Conservation (phyloP, 164 flowering plant genomes). For the Piper longum region DNA sequence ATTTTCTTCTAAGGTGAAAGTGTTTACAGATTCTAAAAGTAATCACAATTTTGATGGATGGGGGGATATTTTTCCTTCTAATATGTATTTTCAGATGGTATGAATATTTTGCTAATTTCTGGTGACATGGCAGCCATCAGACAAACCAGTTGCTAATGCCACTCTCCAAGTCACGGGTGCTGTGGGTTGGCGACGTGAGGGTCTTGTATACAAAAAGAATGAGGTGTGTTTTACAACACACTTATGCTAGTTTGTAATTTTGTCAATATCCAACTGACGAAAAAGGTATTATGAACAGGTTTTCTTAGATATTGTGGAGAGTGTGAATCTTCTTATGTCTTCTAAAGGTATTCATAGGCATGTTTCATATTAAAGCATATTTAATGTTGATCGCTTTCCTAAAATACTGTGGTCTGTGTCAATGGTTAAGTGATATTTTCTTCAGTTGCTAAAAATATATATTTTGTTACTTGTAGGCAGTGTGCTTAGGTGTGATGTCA, state of each 20-base stretch:
- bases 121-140: constrained; percentile 41
- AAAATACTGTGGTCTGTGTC: neutral
- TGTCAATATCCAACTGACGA: neutral
- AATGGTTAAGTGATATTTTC: neutral
- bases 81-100: neutral
- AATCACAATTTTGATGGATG: too few relatives aligned
- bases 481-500: constrained; percentile 94
- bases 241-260: neutral
- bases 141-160: constrained; percentile 95
- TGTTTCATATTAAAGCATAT: neutral
- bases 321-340: constrained; percentile 98
- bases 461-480: constrained; percentile 41
- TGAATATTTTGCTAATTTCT: neutral
- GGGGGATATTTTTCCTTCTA: too few relatives aligned
- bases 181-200: constrained; percentile 99
- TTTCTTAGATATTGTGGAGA: constrained; percentile 95
- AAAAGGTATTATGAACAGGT: constrained; percentile 34
- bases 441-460: neutral
- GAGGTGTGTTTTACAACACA: constrained; percentile 39
- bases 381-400: too few relatives aligned
- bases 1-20: constrained; percentile 80
- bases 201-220: constrained; percentile 89
- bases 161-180: constrained; percentile 99
- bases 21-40: too few relatives aligned
- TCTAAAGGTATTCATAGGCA: constrained; percentile 60